A percentile compares a stretch with the other conserved stretches of the same genome.
phyloP scores from a whole-genome alignment of 73 alveolate genomes.

The Paramecium biaurelia region DNA sequence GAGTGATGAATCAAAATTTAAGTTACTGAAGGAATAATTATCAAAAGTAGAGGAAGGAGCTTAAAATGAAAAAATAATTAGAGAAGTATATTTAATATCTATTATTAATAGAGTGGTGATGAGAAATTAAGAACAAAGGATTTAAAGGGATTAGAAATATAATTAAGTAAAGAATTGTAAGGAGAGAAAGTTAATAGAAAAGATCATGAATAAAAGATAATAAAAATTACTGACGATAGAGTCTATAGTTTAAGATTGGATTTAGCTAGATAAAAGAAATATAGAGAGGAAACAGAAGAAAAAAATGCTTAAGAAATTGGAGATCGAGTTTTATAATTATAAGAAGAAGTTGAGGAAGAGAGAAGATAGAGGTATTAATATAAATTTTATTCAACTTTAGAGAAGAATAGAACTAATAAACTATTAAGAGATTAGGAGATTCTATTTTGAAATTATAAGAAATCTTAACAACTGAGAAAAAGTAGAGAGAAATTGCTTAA shows the following conservation, averaged over 20 bases:
- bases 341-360: conserved; percentile 68
- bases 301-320: conserved; percentile 57
- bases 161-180: conserved; percentile 71
- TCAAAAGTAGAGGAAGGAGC: conserved; percentile 35
- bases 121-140: conserved; percentile 71
- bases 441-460: conserved; percentile 78
- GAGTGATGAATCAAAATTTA: conserved; percentile 46
- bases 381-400: conserved; percentile 8
- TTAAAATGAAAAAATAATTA: conserved; percentile 15
- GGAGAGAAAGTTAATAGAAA: conserved; percentile 74
- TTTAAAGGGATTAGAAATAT: conserved; percentile 71
- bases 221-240: conserved; percentile 74
- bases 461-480: conserved; percentile 68
- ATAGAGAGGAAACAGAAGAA: conserved; percentile 73
- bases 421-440: conserved; percentile 65
- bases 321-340: conserved; percentile 27
- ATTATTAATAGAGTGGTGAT: background rate
- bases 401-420: conserved; percentile 67
- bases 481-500: conserved; percentile 73
- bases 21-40: conserved; percentile 46
- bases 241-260: conserved; percentile 74
- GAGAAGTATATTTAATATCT: background rate
- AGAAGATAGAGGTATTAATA: conserved; percentile 12
- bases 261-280: conserved; percentile 78
- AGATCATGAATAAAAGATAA: conserved; percentile 75